Base-by-base conservation (phyloP, 768 basidiomycete species). In the Flagelloscypha sp. region DNA sequence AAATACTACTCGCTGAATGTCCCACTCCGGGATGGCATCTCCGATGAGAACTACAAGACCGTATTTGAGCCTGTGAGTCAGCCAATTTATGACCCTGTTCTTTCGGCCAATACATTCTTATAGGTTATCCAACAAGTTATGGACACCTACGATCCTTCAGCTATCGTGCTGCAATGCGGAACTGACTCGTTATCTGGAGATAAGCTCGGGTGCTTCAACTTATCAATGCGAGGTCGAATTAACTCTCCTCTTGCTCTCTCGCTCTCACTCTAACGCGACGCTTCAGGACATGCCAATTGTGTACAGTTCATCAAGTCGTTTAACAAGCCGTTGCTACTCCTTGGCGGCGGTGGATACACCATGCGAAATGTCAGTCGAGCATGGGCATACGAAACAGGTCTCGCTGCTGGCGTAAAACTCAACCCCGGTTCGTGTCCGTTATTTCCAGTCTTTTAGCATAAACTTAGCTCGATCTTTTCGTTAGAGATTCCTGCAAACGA, bases 401-500 rank as follows among this genome's bases (percentile, higher is more conserved):
- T 99, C 27, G 95, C 95, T n/a, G 92, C 94, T 16, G 95, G 95
- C 8, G 86, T 93, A 15, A 92, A 98, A 57, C 73, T 99, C 10
- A 82, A 79, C 13, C 70, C 78, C 48, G 78, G 93, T 92, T 62
- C 36, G 59, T 46, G 21, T n/a, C 21, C 23, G 12, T 29, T 16
- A 2, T 20, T n/a, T 16, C 3, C 9, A 36, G 20, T 3, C 12
- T 16, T 27, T 28, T 22, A n/a, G n/a, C 6, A 16, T 24, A 17
- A 15, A 23, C 23, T 33, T 21, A 28, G 22, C 23, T 37, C 23
- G 34, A 28, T 32, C 19, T 7, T 39, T 39, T 33, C 35, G 21
- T n/a, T 49, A 93, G 94, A 88, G 53, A 94, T 99, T 36, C 95
- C 95, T 2, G 83, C 93, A 44, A 99, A 98, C 51, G 95, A 99